Percentiles rank a stretch among this genome's conserved stretches.
Evolutionary conservation across 176 grass and related monocot genomes (phyloP).

Genomic region (Musa schizocarpa): DNA sequence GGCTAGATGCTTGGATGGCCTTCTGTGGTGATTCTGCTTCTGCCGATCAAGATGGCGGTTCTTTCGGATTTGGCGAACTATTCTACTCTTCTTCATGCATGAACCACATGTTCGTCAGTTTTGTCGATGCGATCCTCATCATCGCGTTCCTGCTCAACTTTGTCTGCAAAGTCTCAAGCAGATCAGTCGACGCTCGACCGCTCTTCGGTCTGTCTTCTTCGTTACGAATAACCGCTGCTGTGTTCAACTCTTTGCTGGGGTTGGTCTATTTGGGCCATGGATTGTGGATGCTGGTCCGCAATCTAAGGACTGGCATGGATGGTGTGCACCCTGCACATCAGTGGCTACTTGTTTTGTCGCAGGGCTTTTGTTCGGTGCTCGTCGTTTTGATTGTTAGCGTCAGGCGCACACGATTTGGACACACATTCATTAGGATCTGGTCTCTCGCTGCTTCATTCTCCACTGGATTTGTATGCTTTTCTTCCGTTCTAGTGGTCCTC

Average conservation of each 20-base stretch:
- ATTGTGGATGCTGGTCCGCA: slow-evolving; percentile 42
- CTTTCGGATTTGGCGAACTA: slow-evolving; percentile 23
- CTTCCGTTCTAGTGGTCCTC: slow-evolving; percentile 38
- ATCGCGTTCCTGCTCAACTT: slow-evolving; percentile 29
- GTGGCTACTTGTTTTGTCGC: slow-evolving; percentile 43
- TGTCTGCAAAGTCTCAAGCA: slow-evolving; percentile 32
- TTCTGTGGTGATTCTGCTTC: slow-evolving; percentile 38
- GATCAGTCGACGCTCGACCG: not conserved
- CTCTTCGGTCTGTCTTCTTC: slow-evolving; percentile 24
- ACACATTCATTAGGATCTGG: slow-evolving; percentile 21
- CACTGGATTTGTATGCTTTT: slow-evolving; percentile 34
- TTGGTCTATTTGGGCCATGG: slow-evolving; percentile 39
- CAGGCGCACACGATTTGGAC: slow-evolving; percentile 27
- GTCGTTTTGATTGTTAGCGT: slow-evolving; percentile 24
- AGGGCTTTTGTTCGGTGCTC: slow-evolving; percentile 38
- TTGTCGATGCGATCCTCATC: slow-evolving; percentile 6
- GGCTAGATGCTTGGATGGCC: slow-evolving; percentile 33
- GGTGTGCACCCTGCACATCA: slow-evolving; percentile 26
- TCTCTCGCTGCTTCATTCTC: slow-evolving; percentile 18
- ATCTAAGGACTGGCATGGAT: slow-evolving; percentile 10
- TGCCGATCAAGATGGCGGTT: slow-evolving; percentile 14
- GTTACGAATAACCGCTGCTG: slow-evolving; percentile 17
- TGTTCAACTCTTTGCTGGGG: slow-evolving; percentile 41
- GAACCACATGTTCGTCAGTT: slow-evolving; percentile 43
- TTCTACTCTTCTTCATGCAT: slow-evolving; percentile 58